Percentiles rank a stretch among this genome's conserved stretches.
phyloP scores from a whole-genome alignment of 257 asterid species.

The Echites panduratus region DNA sequence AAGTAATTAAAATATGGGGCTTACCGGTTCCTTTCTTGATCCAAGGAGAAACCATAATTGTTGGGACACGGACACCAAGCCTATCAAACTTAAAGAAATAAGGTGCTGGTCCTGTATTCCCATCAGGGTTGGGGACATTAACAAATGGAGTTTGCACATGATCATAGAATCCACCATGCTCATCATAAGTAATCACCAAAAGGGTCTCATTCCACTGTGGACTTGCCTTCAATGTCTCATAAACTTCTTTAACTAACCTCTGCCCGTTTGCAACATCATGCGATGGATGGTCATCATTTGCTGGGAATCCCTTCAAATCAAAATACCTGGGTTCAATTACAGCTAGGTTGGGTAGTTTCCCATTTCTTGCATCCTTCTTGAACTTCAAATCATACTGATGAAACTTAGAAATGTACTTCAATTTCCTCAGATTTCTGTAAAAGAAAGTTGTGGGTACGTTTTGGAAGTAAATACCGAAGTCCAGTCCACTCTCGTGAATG shows the following conservation, averaged over 20 bases:
- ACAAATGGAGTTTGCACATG: slow-evolving; percentile 68
- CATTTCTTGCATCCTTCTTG: slow-evolving; percentile 57
- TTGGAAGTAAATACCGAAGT: slow-evolving; percentile 65
- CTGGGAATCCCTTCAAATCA: slow-evolving; percentile 53
- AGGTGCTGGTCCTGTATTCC: slow-evolving; percentile 75
- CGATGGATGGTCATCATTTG: slow-evolving; percentile 80
- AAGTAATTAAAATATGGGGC: not conserved
- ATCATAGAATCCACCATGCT: slow-evolving; percentile 84
- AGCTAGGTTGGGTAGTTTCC: slow-evolving; percentile 54
- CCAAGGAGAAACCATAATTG: slow-evolving; percentile 90
- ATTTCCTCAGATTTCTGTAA: slow-evolving; percentile 55
- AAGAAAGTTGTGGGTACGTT: slow-evolving; percentile 62
- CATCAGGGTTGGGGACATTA: slow-evolving; percentile 72
- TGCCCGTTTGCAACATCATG: slow-evolving; percentile 83
- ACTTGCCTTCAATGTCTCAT: slow-evolving; percentile 59
- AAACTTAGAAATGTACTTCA: slow-evolving; percentile 62
- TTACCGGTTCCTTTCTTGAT: slow-evolving; percentile 82
- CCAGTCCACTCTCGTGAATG: slow-evolving; percentile 39
- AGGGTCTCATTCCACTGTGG: slow-evolving; percentile 82
- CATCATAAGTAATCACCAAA: slow-evolving; percentile 62
- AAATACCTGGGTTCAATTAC: slow-evolving; percentile 83
- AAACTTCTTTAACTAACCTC: slow-evolving; percentile 67
- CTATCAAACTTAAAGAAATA: slow-evolving; percentile 72
- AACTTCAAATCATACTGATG: slow-evolving; percentile 53
- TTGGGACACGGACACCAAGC: slow-evolving; percentile 92